These are phyloP conservation scores for Tricladium varicosporioides DNA, from an alignment of 2,329 filamentous ascomycete genomes.

Conservation along the genomic window DNA sequence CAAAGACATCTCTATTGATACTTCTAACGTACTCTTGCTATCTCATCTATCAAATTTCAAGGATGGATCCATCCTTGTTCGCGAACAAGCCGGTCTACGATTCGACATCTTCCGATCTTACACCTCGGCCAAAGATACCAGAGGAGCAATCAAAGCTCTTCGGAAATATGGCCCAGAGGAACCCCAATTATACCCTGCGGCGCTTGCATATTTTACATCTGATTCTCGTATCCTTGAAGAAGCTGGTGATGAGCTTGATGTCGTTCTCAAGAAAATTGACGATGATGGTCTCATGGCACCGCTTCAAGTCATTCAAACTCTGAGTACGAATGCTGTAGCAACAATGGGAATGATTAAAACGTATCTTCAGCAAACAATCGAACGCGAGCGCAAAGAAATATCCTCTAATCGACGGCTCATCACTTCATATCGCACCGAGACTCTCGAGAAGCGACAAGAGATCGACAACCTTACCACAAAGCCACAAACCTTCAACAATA, in stretches of 20 bases:
- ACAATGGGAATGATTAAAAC: slow-evolving; percentile 97
- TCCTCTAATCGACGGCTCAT: slow-evolving; percentile 76
- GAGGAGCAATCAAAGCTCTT: slow-evolving; percentile 84
- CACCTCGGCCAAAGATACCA: slow-evolving; percentile 86
- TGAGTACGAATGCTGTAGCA: slow-evolving; percentile 76
- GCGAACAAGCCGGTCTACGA: slow-evolving; percentile 86
- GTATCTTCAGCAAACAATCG: slow-evolving; percentile 86
- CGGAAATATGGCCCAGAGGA: slow-evolving; percentile 90
- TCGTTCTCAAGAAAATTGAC: slow-evolving; percentile 82
- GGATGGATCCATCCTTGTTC: slow-evolving; percentile 87
- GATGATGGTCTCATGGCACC: slow-evolving; percentile 91
- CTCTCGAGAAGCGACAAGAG: slow-evolving; percentile 74
- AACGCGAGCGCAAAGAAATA: slow-evolving; percentile 85
- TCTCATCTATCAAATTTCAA: slow-evolving; percentile 89
- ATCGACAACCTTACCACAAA: slow-evolving; percentile 74
- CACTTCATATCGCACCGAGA: slow-evolving; percentile 79
- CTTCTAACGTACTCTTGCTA: slow-evolving; percentile 87
- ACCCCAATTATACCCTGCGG: slow-evolving; percentile 87
- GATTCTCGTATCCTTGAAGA: slow-evolving; percentile 78
- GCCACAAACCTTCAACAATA: slow-evolving; percentile 86
- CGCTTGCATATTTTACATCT: slow-evolving; percentile 89
- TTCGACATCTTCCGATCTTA: slow-evolving; percentile 98
- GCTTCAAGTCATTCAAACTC: slow-evolving; percentile 91
- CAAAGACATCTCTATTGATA: slow-evolving; percentile 81
- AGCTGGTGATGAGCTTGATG: slow-evolving; percentile 80